These are phyloP conservation scores for Xylaria sp. DNA, from an alignment of 2,329 filamentous ascomycete species.

Conservation along the genomic window DNA sequence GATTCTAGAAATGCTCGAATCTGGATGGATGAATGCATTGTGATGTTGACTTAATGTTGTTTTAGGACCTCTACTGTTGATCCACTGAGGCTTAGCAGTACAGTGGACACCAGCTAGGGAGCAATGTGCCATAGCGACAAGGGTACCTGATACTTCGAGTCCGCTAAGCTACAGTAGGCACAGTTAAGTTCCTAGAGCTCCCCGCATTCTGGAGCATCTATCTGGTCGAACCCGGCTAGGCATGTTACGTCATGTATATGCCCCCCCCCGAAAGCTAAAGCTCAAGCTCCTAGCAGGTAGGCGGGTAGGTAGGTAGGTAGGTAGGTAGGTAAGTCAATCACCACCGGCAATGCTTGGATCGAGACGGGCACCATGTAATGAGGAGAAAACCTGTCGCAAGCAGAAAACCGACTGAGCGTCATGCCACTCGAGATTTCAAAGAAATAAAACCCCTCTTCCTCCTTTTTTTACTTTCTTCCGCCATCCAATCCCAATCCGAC, in stretches of 20 bases:
- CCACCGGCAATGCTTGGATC: not conserved
- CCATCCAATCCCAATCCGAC: slow-evolving; percentile 19
- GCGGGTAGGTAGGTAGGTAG: too few species aligned
- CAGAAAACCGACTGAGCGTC: slow-evolving; percentile 7
- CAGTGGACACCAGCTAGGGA: not conserved
- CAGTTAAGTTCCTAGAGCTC: not conserved
- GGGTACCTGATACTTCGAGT: not conserved
- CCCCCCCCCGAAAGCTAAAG: not conserved
- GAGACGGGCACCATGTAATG: not conserved
- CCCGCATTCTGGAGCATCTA: slow-evolving; percentile 11
- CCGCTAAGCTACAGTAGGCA: too few species aligned
- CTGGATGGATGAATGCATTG: not conserved
- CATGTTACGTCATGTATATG: slow-evolving; percentile 25
- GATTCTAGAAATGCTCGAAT: not conserved
- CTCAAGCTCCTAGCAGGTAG: not conserved
- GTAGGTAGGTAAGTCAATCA: too few species aligned
- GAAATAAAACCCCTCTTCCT: slow-evolving; percentile 15
- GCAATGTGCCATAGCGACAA: not conserved
- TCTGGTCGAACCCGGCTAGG: too few species aligned
- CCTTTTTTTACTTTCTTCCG: not conserved
- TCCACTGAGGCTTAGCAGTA: not conserved
- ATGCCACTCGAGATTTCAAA: slow-evolving; percentile 17
- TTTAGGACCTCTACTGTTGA: too few species aligned
- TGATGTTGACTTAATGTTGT: too few species aligned
- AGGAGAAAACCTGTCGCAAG: not conserved